Evolutionary conservation across 371 early-diverging fungal genomes (phyloP), one percentile per base, ranked within the genome.

Genomic region (Mortierella sp.): DNA sequence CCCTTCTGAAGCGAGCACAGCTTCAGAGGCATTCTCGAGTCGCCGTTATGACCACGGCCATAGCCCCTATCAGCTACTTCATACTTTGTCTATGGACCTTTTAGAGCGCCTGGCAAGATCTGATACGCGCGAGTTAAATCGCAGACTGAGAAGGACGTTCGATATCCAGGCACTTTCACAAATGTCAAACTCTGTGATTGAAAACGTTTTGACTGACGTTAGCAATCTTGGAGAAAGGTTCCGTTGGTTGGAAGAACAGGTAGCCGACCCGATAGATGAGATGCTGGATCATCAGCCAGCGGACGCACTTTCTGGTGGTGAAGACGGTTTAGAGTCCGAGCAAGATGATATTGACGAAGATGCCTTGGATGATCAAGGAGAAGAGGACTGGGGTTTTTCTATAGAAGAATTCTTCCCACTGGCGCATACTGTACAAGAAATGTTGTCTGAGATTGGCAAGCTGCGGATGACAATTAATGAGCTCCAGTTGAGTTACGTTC

Each of bases 151-250:
- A 47, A 84, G 91, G 28, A 86, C 89, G 5, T 94, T 94, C 85
- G 93, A 94, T 77, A 88, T 94, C 28, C 80, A 90, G 10, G 93
- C 93, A 43, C 85, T 94, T 28, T 89, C 90, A n/a, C 87, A 87
- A 35, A 88, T 94, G 87, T 91, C 91, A 66, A 92, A 94, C 66
- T 91, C 90, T 24, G 91, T 93, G 22, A 91, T 94, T 43, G 92
- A 92, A 45, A 93, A 90, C 58, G 88, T 93, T 35, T 61, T 87
- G 20, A 79, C 87, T 0, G 94, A 93, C 60, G 86, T 93, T n/a
- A 85, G 85, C 43, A 84, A 70, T 24, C 78, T 94, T 20, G 70
- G 83, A 4, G 70, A 84, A 18, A 84, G 89, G 5, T 93, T 92
- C 75, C 32, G 83, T 45, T 88, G 90, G 88, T 70, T 90, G 11